Base-by-base conservation (phyloP, 805 yeast species). In the Metschnikowia proteae region DNA sequence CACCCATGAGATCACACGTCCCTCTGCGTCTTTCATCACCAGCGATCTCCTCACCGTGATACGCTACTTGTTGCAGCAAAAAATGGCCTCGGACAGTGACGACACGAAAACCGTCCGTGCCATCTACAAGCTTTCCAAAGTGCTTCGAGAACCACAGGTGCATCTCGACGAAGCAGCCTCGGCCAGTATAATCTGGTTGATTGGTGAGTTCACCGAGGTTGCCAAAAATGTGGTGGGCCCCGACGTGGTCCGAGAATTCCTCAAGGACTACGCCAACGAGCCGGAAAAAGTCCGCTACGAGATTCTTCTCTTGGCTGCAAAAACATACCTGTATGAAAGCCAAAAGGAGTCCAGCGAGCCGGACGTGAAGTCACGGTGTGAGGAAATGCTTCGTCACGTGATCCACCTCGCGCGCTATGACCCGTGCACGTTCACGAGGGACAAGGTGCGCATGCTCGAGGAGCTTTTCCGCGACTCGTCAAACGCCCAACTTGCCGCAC, bases 151-250 rank as follows among this genome's bases (percentile, higher is more conserved):
- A 31, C 33, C 45, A 6, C 43, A 45, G 13, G 46, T 46, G 7
- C 48, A 53, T 22, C 46, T 67, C n/a, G 68, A 63, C 13, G 55
- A 62, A 22, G 70, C 65, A 13, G 95, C 98, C 0, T 80, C 83
- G 55, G 89, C 96, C 1, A 86, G 92, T 41, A 83, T 91, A 8
- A 75, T 92, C 5, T 94, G 98, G 98, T 74, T 92, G 7, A 78
- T 92, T 45, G 97, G 98, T 4, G 97, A 94, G 60, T 84, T 83
- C 61, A 74, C 84, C 0, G 61, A 55, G 29, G 57, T 59, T 8
- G 62, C 64, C 22, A 49, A 62, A 26, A 70, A 68, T 35, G 53
- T 61, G 26, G 65, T 87, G 44, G 84, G 91, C 3, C 91, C 95
- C 0, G 97, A 92, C 61, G 78, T 88, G 2, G 68, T 89, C 47